phyloP scores from a whole-genome alignment of 768 basidiomycete genomes.

The Phanerochaete sordida region DNA sequence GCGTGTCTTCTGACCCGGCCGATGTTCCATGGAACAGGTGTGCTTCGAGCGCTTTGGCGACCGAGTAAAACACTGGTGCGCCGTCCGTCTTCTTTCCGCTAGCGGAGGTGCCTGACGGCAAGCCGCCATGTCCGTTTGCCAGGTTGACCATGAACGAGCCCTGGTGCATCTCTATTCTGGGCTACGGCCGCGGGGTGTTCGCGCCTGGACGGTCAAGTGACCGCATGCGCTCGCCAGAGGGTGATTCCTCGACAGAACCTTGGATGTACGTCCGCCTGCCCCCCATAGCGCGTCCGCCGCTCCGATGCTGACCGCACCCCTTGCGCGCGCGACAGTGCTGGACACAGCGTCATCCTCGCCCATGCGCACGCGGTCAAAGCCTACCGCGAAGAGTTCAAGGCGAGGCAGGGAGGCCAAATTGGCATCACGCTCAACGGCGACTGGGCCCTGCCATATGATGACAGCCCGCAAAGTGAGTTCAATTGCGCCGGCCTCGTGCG shows the following conservation, averaged over 20 bases:
- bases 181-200: constrained; percentile 39
- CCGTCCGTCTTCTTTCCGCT: constrained; percentile 1
- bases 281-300: not conserved
- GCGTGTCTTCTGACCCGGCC: not conserved
- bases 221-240: constrained; percentile 53
- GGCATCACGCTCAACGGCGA: constrained; percentile 83
- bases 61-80: constrained; percentile 44
- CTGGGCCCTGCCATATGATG: constrained; percentile 73
- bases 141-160: constrained; percentile 50
- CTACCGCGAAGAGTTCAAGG: constrained; percentile 66
- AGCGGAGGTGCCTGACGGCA: not conserved
- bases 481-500: not conserved
- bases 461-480: constrained; percentile 60
- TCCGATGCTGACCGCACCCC: not conserved
- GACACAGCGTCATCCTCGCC: constrained; percentile 62
- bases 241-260: constrained; percentile 62
- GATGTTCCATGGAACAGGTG: constrained; percentile 18
- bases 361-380: constrained; percentile 66
- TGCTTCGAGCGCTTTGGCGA: constrained; percentile 47
- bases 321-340: constrained; percentile 44
- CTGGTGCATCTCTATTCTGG: constrained; percentile 37
- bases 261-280: constrained; percentile 52
- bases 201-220: constrained; percentile 58
- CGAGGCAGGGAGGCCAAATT: constrained; percentile 59
- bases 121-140: not conserved